A percentile compares a stretch with the other conserved stretches of the same genome.
These are phyloP conservation scores for Hypholoma sublateritium DNA, from an alignment of 768 basidiomycete species.

Conservation along the genomic window DNA sequence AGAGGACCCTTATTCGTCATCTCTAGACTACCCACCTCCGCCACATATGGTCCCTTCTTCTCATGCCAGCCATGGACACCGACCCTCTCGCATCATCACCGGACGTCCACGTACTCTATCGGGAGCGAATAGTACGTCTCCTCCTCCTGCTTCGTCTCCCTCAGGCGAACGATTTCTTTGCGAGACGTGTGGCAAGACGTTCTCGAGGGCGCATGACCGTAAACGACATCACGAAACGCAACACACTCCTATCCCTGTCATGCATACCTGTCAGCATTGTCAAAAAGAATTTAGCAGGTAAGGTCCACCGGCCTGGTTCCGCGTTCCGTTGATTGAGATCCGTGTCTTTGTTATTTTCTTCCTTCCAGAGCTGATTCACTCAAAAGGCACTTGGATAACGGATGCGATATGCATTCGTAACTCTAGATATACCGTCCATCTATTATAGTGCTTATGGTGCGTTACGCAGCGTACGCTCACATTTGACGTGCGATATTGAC, in stretches of 20 bases:
- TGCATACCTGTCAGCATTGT: slow-evolving; percentile 73
- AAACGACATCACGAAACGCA: slow-evolving; percentile 82
- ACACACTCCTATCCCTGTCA: slow-evolving; percentile 60
- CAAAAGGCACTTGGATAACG: slow-evolving; percentile 81
- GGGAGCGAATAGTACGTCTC: slow-evolving; percentile 29
- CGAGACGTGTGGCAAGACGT: slow-evolving; percentile 75
- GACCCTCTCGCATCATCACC: slow-evolving; percentile 38
- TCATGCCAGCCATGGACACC: slow-evolving; percentile 27
- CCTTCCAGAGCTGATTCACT: slow-evolving; percentile 58
- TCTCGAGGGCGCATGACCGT: slow-evolving; percentile 78
- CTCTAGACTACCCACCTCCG: slow-evolving; percentile 27
- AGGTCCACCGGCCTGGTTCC: slow-evolving; percentile 16
- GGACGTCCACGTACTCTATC: slow-evolving; percentile 40
- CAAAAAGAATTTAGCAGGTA: slow-evolving; percentile 77
- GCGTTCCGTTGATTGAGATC: slow-evolving; percentile 8
- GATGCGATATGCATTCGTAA: slow-evolving; percentile 59
- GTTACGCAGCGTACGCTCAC: neutral
- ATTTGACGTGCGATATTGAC: neutral
- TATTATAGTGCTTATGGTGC: slow-evolving; percentile 6
- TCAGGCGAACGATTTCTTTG: slow-evolving; percentile 68
- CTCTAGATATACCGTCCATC: neutral
- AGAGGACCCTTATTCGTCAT: slow-evolving; percentile 20
- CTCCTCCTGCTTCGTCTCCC: slow-evolving; percentile 37
- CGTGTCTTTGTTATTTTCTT: slow-evolving; percentile 10
- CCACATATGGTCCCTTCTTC: slow-evolving; percentile 30